These are phyloP conservation scores for Berkeleyomyces rouxiae DNA, from an alignment of 2,329 filamentous ascomycete genomes.

Conservation along the genomic window DNA sequence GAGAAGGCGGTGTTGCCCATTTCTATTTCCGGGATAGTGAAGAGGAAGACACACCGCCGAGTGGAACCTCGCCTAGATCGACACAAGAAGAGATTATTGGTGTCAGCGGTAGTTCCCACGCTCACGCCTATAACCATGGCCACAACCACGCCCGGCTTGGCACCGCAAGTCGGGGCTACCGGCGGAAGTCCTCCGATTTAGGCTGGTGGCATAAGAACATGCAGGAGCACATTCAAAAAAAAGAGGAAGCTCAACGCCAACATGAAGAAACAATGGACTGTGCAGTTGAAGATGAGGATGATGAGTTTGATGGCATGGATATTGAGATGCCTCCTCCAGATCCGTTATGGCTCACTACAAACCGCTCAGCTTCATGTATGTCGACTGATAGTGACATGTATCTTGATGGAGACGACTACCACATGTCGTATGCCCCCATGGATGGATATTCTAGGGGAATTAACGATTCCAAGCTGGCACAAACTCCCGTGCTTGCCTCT, in stretches of 20 bases:
- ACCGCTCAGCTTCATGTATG: constrained; percentile 2
- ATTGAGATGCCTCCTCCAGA: constrained; percentile 20
- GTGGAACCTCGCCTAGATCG: neutral
- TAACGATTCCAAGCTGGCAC: neutral
- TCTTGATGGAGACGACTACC: constrained; percentile 17
- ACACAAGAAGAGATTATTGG: constrained; percentile 5
- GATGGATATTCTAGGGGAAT: constrained; percentile 2
- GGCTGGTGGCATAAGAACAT: constrained; percentile 67
- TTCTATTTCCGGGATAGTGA: constrained; percentile 51
- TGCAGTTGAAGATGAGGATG: constrained; percentile 7
- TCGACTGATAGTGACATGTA: constrained; percentile 7
- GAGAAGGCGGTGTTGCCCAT: constrained; percentile 54
- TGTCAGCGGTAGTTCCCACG: constrained; percentile 18
- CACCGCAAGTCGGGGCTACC: constrained; percentile 19
- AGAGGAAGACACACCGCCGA: constrained; percentile 32
- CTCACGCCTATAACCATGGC: neutral
- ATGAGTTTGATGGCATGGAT: constrained; percentile 17
- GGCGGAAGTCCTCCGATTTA: constrained; percentile 45
- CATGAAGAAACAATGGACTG: constrained; percentile 18
- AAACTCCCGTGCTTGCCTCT: neutral
- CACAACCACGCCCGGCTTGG: neutral
- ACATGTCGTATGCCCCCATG: constrained; percentile 21
- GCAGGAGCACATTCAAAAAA: constrained; percentile 57
- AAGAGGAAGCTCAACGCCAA: constrained; percentile 29
- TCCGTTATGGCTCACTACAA: constrained; percentile 21